phyloP scores from a whole-genome alignment of 805 yeast species.

The Sugiyamaella floridensis region DNA sequence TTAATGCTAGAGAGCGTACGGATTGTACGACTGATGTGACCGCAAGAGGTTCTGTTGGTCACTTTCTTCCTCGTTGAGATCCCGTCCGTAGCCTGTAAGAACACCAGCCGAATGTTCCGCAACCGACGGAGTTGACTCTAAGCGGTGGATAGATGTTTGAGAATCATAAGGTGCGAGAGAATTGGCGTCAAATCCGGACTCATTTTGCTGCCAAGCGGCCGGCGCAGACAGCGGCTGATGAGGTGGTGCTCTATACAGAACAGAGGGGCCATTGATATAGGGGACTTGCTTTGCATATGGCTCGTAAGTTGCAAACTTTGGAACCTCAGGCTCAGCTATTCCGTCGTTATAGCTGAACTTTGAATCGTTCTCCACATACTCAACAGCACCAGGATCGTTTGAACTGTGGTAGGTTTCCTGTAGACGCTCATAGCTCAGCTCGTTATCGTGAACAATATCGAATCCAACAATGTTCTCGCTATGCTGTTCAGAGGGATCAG shows the following conservation, averaged over 20 bases:
- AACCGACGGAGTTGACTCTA: not conserved
- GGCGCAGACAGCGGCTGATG: not conserved
- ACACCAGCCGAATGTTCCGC: not conserved
- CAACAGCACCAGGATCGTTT: not conserved
- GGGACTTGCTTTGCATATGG: not conserved
- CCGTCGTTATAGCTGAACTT: not conserved
- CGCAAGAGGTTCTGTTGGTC: not conserved
- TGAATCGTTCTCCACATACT: not conserved
- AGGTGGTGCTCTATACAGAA: not conserved
- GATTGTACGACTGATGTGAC: not conserved
- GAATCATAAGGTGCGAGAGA: not conserved
- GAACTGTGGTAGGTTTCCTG: not conserved
- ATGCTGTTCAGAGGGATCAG: not conserved
- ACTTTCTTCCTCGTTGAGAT: not conserved
- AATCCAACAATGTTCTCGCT: slow-evolving; percentile 3
- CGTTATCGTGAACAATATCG: slow-evolving; percentile 12
- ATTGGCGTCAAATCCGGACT: not conserved
- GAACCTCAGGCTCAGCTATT: not conserved
- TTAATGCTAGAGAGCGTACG: not conserved
- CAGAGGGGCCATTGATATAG: not conserved
- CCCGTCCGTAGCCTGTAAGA: not conserved
- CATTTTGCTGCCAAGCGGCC: not conserved
- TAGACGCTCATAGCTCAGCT: slow-evolving; percentile 13
- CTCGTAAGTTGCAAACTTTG: not conserved
- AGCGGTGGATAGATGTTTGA: not conserved